These are phyloP conservation scores for Botryotinia calthae DNA, from an alignment of 2,329 filamentous ascomycete species.

Conservation along the genomic window DNA sequence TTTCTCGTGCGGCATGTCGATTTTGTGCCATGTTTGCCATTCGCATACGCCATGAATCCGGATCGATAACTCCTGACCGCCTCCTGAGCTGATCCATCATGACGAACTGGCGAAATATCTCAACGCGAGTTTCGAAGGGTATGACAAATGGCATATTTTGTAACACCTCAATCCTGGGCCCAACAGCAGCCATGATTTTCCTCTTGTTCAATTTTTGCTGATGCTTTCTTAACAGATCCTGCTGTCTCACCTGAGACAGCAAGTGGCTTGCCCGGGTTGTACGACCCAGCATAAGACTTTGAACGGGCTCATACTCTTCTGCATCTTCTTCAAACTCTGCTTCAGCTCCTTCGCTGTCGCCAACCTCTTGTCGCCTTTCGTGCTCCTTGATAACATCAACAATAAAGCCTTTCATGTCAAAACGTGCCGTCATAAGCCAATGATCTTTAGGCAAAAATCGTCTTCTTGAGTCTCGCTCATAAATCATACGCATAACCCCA, in stretches of 20 bases:
- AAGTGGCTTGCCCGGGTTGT: constrained; percentile 52
- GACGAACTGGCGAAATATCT: constrained; percentile 94
- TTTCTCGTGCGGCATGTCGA: constrained; percentile 37
- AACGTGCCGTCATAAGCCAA: constrained; percentile 87
- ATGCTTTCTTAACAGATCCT: constrained; percentile 61
- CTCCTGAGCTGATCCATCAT: constrained; percentile 72
- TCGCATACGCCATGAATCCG: constrained; percentile 70
- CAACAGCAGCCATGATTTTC: constrained; percentile 73
- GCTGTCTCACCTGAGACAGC: constrained; percentile 52
- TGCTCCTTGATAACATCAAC: constrained; percentile 84
- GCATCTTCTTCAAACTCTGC: constrained; percentile 44
- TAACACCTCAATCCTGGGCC: constrained; percentile 83
- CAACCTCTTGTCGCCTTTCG: constrained; percentile 68
- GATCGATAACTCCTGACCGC: constrained; percentile 68
- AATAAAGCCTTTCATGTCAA: constrained; percentile 88
- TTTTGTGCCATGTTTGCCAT: constrained; percentile 38
- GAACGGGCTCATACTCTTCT: constrained; percentile 42
- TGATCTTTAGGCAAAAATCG: constrained; percentile 79
- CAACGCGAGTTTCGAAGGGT: constrained; percentile 84
- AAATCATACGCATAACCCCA: constrained; percentile 78
- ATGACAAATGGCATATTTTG: constrained; percentile 98
- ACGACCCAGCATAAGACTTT: constrained; percentile 46
- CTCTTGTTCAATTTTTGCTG: constrained; percentile 66
- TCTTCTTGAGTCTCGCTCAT: constrained; percentile 87
- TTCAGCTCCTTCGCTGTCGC: constrained; percentile 51